Base-by-base conservation (phyloP, 129 eudicot species). In the Calendula officinalis region DNA sequence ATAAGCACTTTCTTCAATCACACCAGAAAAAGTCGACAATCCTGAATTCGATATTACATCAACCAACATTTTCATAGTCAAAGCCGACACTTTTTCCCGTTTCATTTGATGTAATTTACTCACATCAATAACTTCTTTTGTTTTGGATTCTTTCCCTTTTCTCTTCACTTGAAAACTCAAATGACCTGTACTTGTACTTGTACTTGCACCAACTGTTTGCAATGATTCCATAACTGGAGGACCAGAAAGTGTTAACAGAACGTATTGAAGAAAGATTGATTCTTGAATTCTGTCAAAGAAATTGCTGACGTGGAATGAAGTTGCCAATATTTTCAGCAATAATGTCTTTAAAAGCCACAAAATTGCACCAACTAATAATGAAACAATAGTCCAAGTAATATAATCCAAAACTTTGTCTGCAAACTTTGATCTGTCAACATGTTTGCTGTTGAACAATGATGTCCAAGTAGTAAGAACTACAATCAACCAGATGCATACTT, bases 251-350 rank as follows among this genome's bases (percentile, higher is more conserved):
- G 86, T 83, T 47, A 74, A 64, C 5, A 92, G 81, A 59, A 81
- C 75, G 63, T 88, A 92, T 64, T 92, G 98, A 60, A 83, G 91
- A 47, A 92, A 92, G 47, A 85, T 62, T 3, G 98, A 81, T 73
- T 92, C 98, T 62, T 92, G 98, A 69, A 88, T 83, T 70, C 98
- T 74, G 71, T 92, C 98, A 53, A 92, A 92, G 79, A 88, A 92
- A 17, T 91, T 85, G 61, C 81, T 88, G 40, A 92, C 90, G 14
- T 92, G 98, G 75, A 88, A 92, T 5, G 95, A 81, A 3, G 91
- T 72, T 10, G 95, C 98, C 57, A 92, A 75, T 39, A 88, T 77
- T 76, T 92, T 92, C 3, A 92, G 76, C 66, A 88, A 70, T 65
- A 84, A 65, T 54, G 86, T 85, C 77, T 92, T 92, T 12, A 92